phyloP scores from a whole-genome alignment of 2,329 filamentous ascomycete species.

The Setomelanomma holmii region DNA sequence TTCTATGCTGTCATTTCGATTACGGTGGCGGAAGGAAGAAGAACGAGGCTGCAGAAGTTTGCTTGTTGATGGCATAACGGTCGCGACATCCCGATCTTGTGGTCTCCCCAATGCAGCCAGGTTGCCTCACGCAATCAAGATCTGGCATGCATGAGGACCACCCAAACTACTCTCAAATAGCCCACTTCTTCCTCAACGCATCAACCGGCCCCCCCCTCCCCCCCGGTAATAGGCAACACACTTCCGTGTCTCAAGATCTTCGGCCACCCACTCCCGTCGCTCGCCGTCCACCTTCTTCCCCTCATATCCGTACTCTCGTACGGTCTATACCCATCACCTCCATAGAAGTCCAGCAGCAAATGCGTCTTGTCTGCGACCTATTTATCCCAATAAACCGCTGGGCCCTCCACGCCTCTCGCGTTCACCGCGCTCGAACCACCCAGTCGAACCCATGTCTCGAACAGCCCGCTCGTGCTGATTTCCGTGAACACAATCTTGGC shows the following conservation, averaged over 20 bases:
- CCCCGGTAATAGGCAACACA: conserved; percentile 57
- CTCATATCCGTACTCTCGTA: conserved; percentile 56
- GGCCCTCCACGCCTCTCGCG: conserved; percentile 38
- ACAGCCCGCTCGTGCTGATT: conserved; percentile 56
- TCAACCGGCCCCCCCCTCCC: conserved; percentile 50
- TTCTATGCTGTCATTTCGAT: no score
- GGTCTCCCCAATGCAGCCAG: neutral
- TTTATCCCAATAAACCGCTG: conserved; percentile 45
- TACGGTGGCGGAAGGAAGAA: no score
- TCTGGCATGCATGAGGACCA: neutral
- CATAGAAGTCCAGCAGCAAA: conserved; percentile 54
- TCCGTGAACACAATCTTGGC: conserved; percentile 61
- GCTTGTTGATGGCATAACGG: no score
- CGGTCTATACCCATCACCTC: conserved; percentile 58
- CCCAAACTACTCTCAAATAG: neutral
- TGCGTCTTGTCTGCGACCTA: conserved; percentile 47
- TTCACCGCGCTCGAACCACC: conserved; percentile 55
- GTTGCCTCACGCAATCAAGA: no score
- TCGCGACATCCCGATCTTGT: no score
- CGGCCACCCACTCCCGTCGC: conserved; percentile 53
- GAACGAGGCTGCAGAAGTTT: no score
- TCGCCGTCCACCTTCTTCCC: conserved; percentile 58
- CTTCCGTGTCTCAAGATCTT: conserved; percentile 60
- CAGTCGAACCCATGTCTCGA: conserved; percentile 60
- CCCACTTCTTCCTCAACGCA: conserved; percentile 47